Evolutionary conservation across 2,329 filamentous ascomycete genomes (phyloP).

Genomic region (Fusarium longipes): DNA sequence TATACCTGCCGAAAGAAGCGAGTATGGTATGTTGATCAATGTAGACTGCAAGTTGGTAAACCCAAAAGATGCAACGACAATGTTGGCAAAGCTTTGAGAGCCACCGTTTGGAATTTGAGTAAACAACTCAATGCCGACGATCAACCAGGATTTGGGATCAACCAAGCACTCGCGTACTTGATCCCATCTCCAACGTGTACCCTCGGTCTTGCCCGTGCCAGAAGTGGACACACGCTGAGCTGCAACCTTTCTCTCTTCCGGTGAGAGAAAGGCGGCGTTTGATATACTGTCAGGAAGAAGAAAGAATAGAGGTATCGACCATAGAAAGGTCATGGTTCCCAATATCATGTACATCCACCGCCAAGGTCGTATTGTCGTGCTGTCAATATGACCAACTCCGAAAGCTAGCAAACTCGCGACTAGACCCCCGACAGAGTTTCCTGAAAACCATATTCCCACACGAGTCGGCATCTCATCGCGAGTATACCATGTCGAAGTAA

Average conservation of each 20-base stretch:
- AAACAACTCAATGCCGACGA: constrained; percentile 63
- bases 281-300: constrained; percentile 65
- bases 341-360: constrained; percentile 69
- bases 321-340: constrained; percentile 62
- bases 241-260: constrained; percentile 63
- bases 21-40: constrained; percentile 70
- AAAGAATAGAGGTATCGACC: constrained; percentile 60
- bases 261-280: constrained; percentile 66
- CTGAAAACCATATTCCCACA: constrained; percentile 67
- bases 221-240: constrained; percentile 59
- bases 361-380: constrained; percentile 60
- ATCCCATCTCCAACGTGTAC: constrained; percentile 60
- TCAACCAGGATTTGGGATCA: constrained; percentile 71
- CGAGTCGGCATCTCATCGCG: constrained; percentile 66
- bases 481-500: constrained; percentile 67
- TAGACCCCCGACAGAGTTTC: constrained; percentile 62
- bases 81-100: constrained; percentile 68
- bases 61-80: constrained; percentile 66
- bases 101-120: constrained; percentile 72
- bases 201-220: constrained; percentile 64
- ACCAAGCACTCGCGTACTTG: constrained; percentile 65
- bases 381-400: constrained; percentile 64
- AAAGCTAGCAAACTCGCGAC: constrained; percentile 64
- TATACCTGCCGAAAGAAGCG: constrained; percentile 59
- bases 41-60: constrained; percentile 66